These are phyloP conservation scores for Glonium stellatum DNA, from an alignment of 495 filamentous ascomycete species.

Conservation along the genomic window DNA sequence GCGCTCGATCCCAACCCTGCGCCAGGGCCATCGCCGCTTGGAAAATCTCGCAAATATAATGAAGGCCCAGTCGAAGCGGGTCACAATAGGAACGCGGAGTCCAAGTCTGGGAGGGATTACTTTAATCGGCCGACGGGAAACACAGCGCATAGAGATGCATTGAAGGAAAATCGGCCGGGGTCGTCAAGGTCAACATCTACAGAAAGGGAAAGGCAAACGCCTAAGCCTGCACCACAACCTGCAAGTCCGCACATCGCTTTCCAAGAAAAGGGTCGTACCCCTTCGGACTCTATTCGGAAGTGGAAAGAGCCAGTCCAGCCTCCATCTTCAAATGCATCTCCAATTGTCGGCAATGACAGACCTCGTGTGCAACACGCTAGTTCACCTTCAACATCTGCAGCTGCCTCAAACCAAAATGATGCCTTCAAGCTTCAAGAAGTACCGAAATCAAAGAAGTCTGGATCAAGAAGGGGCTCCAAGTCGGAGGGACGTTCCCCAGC, in stretches of 20 bases:
- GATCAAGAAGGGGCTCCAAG: slow-evolving; percentile 59
- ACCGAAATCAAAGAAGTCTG: slow-evolving; percentile 58
- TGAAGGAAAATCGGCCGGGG: slow-evolving; percentile 34
- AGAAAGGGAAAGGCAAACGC: slow-evolving; percentile 33
- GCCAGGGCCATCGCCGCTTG: slow-evolving; percentile 47
- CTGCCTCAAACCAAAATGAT: slow-evolving; percentile 33
- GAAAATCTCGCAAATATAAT: slow-evolving; percentile 19
- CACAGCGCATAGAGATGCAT: slow-evolving; percentile 27
- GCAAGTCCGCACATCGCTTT: slow-evolving; percentile 84
- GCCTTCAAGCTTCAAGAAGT: slow-evolving; percentile 72
- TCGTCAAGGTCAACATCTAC: slow-evolving; percentile 54
- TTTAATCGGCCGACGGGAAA: slow-evolving; percentile 28
- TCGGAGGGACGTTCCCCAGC: slow-evolving; percentile 20
- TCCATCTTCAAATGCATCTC: slow-evolving; percentile 31
- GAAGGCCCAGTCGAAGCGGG: slow-evolving; percentile 3
- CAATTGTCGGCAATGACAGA: slow-evolving; percentile 39
- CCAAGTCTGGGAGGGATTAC: slow-evolving; percentile 29
- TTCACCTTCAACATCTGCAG: slow-evolving; percentile 25
- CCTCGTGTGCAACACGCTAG: slow-evolving; percentile 29
- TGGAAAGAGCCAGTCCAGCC: slow-evolving; percentile 37
- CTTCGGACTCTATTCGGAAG: slow-evolving; percentile 39
- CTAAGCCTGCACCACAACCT: slow-evolving; percentile 37
- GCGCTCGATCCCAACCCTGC: slow-evolving; percentile 77
- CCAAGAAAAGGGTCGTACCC: slow-evolving; percentile 73
- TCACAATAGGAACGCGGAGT: slow-evolving; percentile 6